phyloP scores from a whole-genome alignment of 1,284 basidiomycete species.

The Ceratobasidium sp. region DNA sequence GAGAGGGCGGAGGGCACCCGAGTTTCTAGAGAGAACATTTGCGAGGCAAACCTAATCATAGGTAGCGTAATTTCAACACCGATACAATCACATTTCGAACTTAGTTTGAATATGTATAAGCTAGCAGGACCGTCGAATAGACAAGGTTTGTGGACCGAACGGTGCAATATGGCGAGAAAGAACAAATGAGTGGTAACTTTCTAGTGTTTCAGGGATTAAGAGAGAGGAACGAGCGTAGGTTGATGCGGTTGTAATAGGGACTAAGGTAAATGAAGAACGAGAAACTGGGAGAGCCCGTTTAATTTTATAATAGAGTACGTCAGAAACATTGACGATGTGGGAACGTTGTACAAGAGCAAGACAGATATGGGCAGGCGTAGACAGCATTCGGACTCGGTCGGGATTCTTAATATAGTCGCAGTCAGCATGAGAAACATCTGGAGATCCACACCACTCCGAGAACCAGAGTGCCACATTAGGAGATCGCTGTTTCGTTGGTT shows the following conservation, averaged over 20 bases:
- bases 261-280: constrained; percentile 3
- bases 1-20: too few species aligned
- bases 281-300: constrained; percentile 5
- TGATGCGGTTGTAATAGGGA: background rate
- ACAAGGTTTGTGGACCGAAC: background rate
- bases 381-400: background rate
- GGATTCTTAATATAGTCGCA: background rate
- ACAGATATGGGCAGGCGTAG: background rate
- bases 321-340: background rate
- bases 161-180: background rate
- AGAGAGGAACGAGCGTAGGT: background rate
- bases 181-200: background rate
- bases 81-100: too few species aligned
- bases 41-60: too few species aligned
- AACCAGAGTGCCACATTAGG: background rate
- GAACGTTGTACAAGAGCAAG: background rate
- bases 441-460: background rate
- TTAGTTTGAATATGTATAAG: background rate
- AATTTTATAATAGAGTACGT: constrained; percentile 9
- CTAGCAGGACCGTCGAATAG: background rate
- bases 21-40: too few species aligned
- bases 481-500: background rate
- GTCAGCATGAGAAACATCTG: background rate
- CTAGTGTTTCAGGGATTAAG: background rate
- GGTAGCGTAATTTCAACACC: too few species aligned